These are phyloP conservation scores for Parmelia sp. DNA, from an alignment of 495 filamentous ascomycete genomes.

Conservation along the genomic window DNA sequence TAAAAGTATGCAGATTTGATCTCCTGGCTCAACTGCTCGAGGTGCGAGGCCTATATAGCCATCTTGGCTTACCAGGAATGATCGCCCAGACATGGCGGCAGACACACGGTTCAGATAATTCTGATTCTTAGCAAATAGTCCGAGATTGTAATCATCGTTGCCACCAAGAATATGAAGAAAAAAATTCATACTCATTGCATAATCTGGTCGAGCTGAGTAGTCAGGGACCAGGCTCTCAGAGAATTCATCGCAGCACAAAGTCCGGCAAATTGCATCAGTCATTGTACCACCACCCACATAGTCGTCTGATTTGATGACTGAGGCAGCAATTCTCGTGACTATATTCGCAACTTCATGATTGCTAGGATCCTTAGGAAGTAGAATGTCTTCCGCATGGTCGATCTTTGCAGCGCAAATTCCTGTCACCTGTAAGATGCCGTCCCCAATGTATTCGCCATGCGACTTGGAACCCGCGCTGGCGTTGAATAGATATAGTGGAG, in stretches of 20 bases:
- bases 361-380: not conserved
- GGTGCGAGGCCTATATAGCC: slow-evolving; percentile 22
- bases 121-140: not conserved
- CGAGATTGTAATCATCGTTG: not conserved
- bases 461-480: not conserved
- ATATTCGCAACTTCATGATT: not conserved
- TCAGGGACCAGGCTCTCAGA: not conserved
- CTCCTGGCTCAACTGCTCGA: slow-evolving; percentile 9
- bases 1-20: slow-evolving; percentile 22
- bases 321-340: not conserved
- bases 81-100: not conserved
- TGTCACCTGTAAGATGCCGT: not conserved
- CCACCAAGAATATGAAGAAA: not conserved
- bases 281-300: not conserved
- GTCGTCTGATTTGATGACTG: not conserved
- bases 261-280: slow-evolving; percentile 8
- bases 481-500: not conserved
- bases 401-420: not conserved
- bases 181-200: no score
- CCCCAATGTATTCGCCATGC: not conserved
- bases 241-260: not conserved
- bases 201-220: not conserved
- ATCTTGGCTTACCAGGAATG: slow-evolving; percentile 9
- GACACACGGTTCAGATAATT: not conserved
- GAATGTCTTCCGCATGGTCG: not conserved